These are phyloP conservation scores for Aphanomyces stellatus DNA, from an alignment of 352 stramenopile species.

Conservation along the genomic window DNA sequence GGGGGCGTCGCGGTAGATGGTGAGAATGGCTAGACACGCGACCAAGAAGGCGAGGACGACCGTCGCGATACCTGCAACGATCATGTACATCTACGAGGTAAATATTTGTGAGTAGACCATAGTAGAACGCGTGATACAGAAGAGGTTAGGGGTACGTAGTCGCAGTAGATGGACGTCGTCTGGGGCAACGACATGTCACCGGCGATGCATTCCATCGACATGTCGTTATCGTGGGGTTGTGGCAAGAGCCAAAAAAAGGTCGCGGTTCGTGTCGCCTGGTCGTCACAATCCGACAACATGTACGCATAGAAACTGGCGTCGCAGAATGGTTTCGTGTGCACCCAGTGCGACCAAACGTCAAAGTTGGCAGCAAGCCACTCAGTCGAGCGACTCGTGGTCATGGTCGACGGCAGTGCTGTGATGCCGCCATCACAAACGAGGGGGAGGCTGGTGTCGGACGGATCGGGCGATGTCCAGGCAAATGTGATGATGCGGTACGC, in stretches of 20 bases:
- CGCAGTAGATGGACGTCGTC: conserved; percentile 13
- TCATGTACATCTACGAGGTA: neutral
- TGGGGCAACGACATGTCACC: neutral
- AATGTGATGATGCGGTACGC: conserved; percentile 26
- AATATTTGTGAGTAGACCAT: neutral
- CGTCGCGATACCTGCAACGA: conserved; percentile 1
- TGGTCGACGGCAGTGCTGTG: conserved; percentile 20
- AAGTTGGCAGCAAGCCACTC: conserved; percentile 33
- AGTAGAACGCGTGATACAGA: neutral
- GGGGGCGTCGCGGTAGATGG: conserved; percentile 31
- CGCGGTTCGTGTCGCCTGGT: conserved; percentile 22
- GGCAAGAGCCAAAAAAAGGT: conserved; percentile 34
- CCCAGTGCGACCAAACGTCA: conserved; percentile 29
- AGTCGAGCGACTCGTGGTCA: conserved; percentile 37
- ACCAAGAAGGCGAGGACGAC: conserved; percentile 21
- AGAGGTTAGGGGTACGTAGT: conserved; percentile 12
- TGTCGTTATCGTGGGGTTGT: conserved; percentile 7
- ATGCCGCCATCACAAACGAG: conserved; percentile 37
- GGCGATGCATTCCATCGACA: neutral
- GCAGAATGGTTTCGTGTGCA: conserved; percentile 27
- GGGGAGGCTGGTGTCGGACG: conserved; percentile 26
- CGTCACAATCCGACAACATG: neutral
- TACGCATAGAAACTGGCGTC: conserved; percentile 39
- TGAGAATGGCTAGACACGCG: conserved; percentile 23
- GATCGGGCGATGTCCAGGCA: conserved; percentile 33